These are phyloP conservation scores for Geotrichum bryndzae DNA, from an alignment of 1,139 yeast species.

Conservation along the genomic window DNA sequence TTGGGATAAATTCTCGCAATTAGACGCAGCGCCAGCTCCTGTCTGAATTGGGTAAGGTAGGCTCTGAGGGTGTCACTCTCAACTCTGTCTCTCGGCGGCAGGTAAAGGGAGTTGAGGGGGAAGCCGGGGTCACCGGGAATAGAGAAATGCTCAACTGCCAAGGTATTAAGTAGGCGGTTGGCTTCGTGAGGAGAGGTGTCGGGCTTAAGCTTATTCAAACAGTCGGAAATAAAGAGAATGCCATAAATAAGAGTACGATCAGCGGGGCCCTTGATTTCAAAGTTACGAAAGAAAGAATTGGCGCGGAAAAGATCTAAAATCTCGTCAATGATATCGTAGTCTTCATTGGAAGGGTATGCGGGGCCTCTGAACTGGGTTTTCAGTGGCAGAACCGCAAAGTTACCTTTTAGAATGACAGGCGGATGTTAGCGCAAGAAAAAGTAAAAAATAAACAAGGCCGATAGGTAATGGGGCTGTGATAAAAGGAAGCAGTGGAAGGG, in stretches of 20 bases:
- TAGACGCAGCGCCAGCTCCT: slow-evolving; percentile 80
- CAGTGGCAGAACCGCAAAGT: slow-evolving; percentile 75
- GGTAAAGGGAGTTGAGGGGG: slow-evolving; percentile 80
- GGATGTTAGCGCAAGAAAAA: slow-evolving; percentile 50
- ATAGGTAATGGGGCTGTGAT: background rate
- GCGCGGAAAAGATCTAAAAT: slow-evolving; percentile 87
- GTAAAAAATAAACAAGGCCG: background rate
- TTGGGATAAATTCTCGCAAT: slow-evolving; percentile 65
- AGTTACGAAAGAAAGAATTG: slow-evolving; percentile 91
- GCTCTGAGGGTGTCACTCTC: slow-evolving; percentile 75
- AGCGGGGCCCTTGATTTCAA: slow-evolving; percentile 92
- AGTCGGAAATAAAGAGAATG: slow-evolving; percentile 81
- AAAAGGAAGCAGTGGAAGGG: background rate
- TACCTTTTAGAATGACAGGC: slow-evolving; percentile 53
- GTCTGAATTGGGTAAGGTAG: slow-evolving; percentile 88
- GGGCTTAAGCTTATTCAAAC: slow-evolving; percentile 55
- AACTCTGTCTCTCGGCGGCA: slow-evolving; percentile 64
- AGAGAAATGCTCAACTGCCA: slow-evolving; percentile 80
- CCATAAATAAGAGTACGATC: slow-evolving; percentile 95
- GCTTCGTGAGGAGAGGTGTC: slow-evolving; percentile 52
- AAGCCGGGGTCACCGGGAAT: slow-evolving; percentile 95
- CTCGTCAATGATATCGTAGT: slow-evolving; percentile 90
- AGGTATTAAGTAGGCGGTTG: slow-evolving; percentile 63
- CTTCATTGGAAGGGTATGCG: slow-evolving; percentile 72
- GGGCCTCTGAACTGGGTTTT: slow-evolving; percentile 87